These are phyloP conservation scores for Populus hybrid DNA, from an alignment of 441 rosid species.

Conservation along the genomic window DNA sequence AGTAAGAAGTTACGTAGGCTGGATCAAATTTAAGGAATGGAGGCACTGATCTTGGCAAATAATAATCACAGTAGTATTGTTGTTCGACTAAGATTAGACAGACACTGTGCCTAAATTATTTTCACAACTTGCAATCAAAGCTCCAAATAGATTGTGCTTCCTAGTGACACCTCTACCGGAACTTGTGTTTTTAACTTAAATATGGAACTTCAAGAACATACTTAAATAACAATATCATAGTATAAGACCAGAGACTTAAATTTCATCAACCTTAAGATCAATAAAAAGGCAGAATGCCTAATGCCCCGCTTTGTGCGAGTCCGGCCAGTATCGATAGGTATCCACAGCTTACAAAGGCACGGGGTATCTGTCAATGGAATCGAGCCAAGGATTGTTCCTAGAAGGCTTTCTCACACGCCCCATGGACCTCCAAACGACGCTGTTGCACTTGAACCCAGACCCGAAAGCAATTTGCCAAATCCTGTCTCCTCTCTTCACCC, in stretches of 20 bases:
- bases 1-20: no score
- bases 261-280: neutral
- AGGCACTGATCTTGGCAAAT: neutral
- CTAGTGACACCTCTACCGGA: neutral
- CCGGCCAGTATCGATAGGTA: neutral
- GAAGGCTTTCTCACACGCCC: conserved; percentile 58
- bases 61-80: no score
- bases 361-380: conserved; percentile 64
- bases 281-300: neutral
- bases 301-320: neutral
- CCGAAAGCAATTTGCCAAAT: conserved; percentile 90
- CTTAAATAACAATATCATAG: neutral
- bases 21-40: no score
- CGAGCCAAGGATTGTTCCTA: conserved; percentile 68
- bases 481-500: conserved; percentile 67
- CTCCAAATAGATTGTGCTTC: neutral
- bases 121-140: neutral
- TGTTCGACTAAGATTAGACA: no score
- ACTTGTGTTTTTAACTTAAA: neutral
- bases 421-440: conserved; percentile 78
- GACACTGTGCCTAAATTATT: no score
- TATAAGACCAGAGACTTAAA: neutral
- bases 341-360: conserved; percentile 11
- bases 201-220: neutral
- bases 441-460: conserved; percentile 95